These are phyloP conservation scores for Brasilioporus rufonigricans DNA, from an alignment of 768 basidiomycete genomes.

Conservation along the genomic window DNA sequence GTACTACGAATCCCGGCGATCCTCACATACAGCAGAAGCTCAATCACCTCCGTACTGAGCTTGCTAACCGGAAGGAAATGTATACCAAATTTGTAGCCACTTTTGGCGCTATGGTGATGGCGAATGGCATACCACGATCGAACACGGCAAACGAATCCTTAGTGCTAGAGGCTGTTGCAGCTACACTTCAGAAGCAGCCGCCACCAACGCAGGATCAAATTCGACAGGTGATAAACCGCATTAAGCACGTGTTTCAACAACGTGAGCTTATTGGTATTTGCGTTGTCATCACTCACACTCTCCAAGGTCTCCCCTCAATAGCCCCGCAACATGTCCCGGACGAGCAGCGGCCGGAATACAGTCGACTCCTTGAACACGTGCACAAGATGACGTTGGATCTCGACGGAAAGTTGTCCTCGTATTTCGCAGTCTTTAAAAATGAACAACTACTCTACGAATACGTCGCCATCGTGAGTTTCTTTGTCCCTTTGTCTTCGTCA, in stretches of 20 bases:
- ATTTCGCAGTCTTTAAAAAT: conserved; percentile 43
- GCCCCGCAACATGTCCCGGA: conserved; percentile 41
- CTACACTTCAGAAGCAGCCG: conserved; percentile 2
- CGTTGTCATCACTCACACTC: conserved; percentile 10
- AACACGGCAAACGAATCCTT: conserved; percentile 18
- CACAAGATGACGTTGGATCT: conserved; percentile 45
- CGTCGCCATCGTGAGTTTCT: conserved; percentile 50
- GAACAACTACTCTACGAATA: conserved; percentile 49
- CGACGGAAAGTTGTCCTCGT: conserved; percentile 49
- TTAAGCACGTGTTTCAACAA: conserved; percentile 36
- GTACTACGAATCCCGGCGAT: conserved; percentile 20
- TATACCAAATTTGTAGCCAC: conserved; percentile 35
- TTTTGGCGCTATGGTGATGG: conserved; percentile 23
- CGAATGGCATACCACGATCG: conserved; percentile 18
- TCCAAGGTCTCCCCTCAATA: conserved; percentile 37
- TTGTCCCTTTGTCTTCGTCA: conserved; percentile 12
- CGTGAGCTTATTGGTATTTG: conserved; percentile 21
- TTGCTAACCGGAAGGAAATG: conserved; percentile 38
- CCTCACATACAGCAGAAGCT: conserved; percentile 15
- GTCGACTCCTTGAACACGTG: conserved; percentile 47
- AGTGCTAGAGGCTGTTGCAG: not conserved
- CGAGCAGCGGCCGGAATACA: conserved; percentile 56
- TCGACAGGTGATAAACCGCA: conserved; percentile 31
- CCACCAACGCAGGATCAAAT: conserved; percentile 34
- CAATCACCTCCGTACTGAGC: conserved; percentile 18